A percentile compares a stretch with the other conserved stretches of the same genome.
These are phyloP conservation scores for Chaetoceros muelleri DNA, from an alignment of 108 stramenopile species.

Conservation along the genomic window DNA sequence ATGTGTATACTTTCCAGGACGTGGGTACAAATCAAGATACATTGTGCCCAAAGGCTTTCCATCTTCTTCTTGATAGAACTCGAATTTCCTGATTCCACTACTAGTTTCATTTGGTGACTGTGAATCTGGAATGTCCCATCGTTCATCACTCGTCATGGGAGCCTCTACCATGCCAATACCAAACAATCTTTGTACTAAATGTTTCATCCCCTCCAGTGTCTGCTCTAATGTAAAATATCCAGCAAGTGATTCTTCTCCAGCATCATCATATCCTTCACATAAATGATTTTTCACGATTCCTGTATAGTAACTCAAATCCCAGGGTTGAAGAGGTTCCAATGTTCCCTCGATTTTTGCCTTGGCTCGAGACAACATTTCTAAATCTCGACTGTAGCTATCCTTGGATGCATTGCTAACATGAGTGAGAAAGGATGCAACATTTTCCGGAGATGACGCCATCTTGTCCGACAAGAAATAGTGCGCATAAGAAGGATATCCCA, in stretches of 20 bases:
- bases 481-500: constrained; percentile 68
- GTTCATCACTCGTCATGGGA: constrained; percentile 43
- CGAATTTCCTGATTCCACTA: constrained; percentile 52
- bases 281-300: constrained; percentile 42
- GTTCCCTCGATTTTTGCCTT: constrained; percentile 55
- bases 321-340: constrained; percentile 43
- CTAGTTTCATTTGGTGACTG: neutral
- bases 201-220: constrained; percentile 63
- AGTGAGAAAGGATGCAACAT: constrained; percentile 39
- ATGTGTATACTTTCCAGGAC: constrained; percentile 85
- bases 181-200: constrained; percentile 50
- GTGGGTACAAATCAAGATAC: constrained; percentile 88
- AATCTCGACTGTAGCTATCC: constrained; percentile 30
- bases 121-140: constrained; percentile 48
- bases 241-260: constrained; percentile 5
- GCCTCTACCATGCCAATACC: constrained; percentile 71
- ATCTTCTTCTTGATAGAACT: constrained; percentile 38
- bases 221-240: constrained; percentile 64
- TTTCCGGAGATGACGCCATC: constrained; percentile 47
- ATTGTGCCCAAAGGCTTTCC: constrained; percentile 65
- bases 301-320: constrained; percentile 82
- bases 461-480: constrained; percentile 65
- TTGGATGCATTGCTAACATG: constrained; percentile 11
- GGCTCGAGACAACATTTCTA: constrained; percentile 39
- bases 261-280: constrained; percentile 28